Evolutionary conservation across 257 asterid genomes (phyloP).

Genomic region (Mitragyna speciosa): DNA sequence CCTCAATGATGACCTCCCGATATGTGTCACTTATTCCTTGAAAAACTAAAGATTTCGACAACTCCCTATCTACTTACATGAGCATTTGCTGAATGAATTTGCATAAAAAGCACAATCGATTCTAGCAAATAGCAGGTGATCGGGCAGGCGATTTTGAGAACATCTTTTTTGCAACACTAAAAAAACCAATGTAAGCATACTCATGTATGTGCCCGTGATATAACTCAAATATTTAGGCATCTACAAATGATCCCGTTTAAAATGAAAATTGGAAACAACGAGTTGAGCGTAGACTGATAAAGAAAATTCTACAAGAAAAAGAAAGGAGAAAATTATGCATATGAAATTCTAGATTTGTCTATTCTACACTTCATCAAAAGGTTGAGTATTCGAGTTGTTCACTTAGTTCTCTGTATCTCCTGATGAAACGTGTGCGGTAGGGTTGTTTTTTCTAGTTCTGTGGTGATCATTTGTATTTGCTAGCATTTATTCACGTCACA

Average conservation of each 20-base stretch:
- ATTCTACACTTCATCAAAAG: background rate
- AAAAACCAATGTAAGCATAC: background rate
- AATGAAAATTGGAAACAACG: too few relatives aligned
- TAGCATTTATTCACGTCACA: conserved; percentile 6
- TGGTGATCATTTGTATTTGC: background rate
- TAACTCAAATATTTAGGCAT: background rate
- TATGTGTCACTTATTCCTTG: conserved; percentile 1
- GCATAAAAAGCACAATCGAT: background rate
- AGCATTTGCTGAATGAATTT: background rate
- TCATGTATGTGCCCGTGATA: background rate
- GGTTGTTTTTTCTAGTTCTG: background rate
- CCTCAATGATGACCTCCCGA: background rate
- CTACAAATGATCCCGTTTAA: background rate
- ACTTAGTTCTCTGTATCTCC: background rate
- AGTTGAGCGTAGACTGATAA: background rate
- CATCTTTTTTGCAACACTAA: background rate
- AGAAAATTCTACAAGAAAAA: background rate
- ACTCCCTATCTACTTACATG: background rate
- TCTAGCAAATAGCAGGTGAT: background rate
- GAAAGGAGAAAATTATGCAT: background rate
- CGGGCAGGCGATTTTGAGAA: background rate
- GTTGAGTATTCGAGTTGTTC: conserved; percentile 7
- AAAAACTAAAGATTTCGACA: conserved; percentile 12
- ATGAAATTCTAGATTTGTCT: background rate
- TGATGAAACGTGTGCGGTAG: background rate